Evolutionary conservation across 345 rosid species (phyloP), one percentile per base, ranked within the genome.

Genomic region (Linum lewisii): DNA sequence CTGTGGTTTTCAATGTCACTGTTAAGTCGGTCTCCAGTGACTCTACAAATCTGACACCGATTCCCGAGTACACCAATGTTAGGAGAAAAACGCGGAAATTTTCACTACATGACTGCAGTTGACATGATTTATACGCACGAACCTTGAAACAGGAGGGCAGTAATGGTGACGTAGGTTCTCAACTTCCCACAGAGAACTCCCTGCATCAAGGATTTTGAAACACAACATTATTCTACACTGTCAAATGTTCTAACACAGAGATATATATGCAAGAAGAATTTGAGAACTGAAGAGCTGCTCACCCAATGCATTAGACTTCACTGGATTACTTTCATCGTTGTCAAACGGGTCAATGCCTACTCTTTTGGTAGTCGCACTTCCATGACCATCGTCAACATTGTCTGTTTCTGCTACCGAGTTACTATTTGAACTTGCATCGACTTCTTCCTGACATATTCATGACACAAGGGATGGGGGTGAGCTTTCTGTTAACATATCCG

Each of bases 121-220:
- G 15, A 24, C 24, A 51, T 10, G 32, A 21, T 24, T 18, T 24
- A 36, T 50, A 45, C n/a, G 20, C 26, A 37, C 37, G 61, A 69
- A 89, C 97, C 99, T 86, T 61, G 99, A 93, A 70, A 89, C 95
- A 13, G 95, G 86, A 7, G 97, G 95, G 60, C 97, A 93, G 75
- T 93, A 87, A 70, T 89, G 95, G 75, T 85, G 90, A 16, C 87
- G 87, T 50, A 93, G 82, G 23, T 79, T 67, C 63, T 93, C 94
- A 5, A 93, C 81, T 76, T 93, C 99, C 97, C 95, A 93, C 3
- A 93, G 86, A 8, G 99, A 93, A 72, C 97, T 93, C 68, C 76
- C 99, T 93, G 86, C 67, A 59, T 5, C 25, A 63, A 62, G 7
- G 47, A 26, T 57, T 57, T 18, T 18, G 16, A 26, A 32, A 7